Percentiles rank a stretch among this genome's conserved stretches.
phyloP scores from a whole-genome alignment of 768 basidiomycete genomes.

The Imleria badia region DNA sequence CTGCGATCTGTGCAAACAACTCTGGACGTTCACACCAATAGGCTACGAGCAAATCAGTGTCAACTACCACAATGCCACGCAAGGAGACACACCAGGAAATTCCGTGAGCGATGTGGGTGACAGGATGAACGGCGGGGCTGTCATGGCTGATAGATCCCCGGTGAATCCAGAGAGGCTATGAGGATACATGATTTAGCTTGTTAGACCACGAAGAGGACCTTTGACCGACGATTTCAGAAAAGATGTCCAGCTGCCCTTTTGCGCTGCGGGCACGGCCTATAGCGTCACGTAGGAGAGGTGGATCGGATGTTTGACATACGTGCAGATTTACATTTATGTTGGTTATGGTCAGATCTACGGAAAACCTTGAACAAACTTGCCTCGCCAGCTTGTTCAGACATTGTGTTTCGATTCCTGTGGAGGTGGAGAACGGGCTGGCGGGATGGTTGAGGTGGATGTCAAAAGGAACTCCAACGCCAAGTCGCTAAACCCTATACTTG shows the following conservation, averaged over 20 bases:
- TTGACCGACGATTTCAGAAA: conserved; percentile 84
- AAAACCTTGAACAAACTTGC: conserved; percentile 30
- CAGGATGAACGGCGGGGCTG: conserved; percentile 89
- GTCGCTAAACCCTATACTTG: not conserved
- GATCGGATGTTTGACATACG: conserved; percentile 33
- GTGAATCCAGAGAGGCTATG: conserved; percentile 80
- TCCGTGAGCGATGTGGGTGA: conserved; percentile 90
- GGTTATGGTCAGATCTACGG: conserved; percentile 24
- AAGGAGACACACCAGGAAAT: conserved; percentile 66
- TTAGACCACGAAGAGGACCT: not conserved
- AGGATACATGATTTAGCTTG: conserved; percentile 1
- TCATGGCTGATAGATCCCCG: conserved; percentile 82
- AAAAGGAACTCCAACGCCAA: not conserved
- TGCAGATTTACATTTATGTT: conserved; percentile 31
- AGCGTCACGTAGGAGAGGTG: conserved; percentile 21
- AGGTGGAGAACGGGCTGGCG: conserved; percentile 7
- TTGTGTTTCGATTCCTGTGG: conserved; percentile 12
- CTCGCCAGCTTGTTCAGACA: conserved; percentile 45
- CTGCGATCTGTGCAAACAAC: conserved; percentile 83
- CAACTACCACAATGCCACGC: not conserved
- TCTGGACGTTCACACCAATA: conserved; percentile 98
- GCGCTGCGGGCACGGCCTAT: conserved; percentile 75
- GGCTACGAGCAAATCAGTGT: conserved; percentile 43
- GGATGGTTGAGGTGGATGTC: conserved; percentile 10
- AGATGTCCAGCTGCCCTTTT: conserved; percentile 84